Conservation (phyloP, 1,284 basidiomycete species). For the Lignosus rhinocerotis region DNA sequence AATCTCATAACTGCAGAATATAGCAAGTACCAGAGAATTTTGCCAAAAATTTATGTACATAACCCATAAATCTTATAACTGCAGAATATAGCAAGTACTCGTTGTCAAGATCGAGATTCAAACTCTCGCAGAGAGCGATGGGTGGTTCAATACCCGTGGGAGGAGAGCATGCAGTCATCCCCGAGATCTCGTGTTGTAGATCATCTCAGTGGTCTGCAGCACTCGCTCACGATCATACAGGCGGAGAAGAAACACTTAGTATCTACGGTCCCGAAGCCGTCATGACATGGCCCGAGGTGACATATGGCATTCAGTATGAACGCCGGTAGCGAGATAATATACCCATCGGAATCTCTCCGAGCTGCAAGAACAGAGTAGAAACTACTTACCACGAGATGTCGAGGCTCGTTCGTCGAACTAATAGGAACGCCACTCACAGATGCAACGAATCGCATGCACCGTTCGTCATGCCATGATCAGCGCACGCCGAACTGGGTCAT, state of each 20-base stretch:
- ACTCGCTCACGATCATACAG: not conserved
- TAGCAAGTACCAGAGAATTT: no score
- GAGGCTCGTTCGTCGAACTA: not conserved
- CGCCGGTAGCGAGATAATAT: slow-evolving; percentile 13
- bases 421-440: not conserved
- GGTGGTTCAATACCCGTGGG: not conserved
- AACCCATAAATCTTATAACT: no score
- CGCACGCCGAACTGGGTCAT: slow-evolving; percentile 3
- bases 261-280: not conserved
- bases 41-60: no score
- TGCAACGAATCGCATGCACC: not conserved
- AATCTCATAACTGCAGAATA: no score
- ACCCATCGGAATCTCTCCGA: not conserved
- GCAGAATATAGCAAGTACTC: not conserved
- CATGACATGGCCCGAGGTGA: not conserved
- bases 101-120: not conserved
- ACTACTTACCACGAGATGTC: not conserved
- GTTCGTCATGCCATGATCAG: slow-evolving; percentile 6
- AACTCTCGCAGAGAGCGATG: not conserved
- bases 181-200: not conserved
- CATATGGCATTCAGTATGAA: slow-evolving; percentile 13
- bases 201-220: not conserved
- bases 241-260: not conserved
- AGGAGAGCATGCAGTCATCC: not conserved
- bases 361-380: not conserved